These are phyloP conservation scores for Talaromyces amestolkiae DNA, from an alignment of 2,329 filamentous ascomycete species.

Conservation along the genomic window DNA sequence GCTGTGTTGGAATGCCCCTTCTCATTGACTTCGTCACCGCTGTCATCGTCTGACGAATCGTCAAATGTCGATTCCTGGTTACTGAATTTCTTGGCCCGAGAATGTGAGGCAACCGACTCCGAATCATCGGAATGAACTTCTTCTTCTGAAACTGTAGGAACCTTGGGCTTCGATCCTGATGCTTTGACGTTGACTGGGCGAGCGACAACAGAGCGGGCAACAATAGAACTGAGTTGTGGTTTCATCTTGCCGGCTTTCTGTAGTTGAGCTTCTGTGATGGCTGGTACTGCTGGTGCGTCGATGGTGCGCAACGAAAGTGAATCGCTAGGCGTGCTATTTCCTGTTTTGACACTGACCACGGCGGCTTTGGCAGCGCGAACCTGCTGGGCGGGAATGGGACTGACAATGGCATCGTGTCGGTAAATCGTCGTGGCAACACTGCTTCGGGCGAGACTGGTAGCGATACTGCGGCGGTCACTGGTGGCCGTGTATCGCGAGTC, in stretches of 20 bases:
- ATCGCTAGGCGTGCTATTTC: conserved; percentile 49
- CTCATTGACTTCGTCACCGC: conserved; percentile 19
- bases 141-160: conserved; percentile 31
- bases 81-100: conserved; percentile 23
- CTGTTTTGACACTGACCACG: conserved; percentile 86
- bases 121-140: conserved; percentile 21
- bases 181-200: conserved; percentile 47
- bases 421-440: conserved; percentile 93
- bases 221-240: conserved; percentile 41
- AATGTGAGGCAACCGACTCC: conserved; percentile 23
- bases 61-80: conserved; percentile 34
- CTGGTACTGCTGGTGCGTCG: conserved; percentile 67
- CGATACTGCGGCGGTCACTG: conserved; percentile 51
- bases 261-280: conserved; percentile 56
- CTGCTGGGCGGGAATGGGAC: conserved; percentile 74
- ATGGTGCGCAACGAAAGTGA: conserved; percentile 37
- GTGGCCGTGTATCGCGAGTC: conserved; percentile 83
- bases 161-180: conserved; percentile 31
- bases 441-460: conserved; percentile 47
- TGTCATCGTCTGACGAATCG: conserved; percentile 35
- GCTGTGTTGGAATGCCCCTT: conserved; percentile 17
- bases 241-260: conserved; percentile 38
- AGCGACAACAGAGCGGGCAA: conserved; percentile 44
- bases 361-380: conserved; percentile 85
- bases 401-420: conserved; percentile 83